A percentile compares a stretch with the other conserved stretches of the same genome.
Conservation (phyloP, 495 filamentous ascomycete species). For the Penicillium tannophilum region DNA sequence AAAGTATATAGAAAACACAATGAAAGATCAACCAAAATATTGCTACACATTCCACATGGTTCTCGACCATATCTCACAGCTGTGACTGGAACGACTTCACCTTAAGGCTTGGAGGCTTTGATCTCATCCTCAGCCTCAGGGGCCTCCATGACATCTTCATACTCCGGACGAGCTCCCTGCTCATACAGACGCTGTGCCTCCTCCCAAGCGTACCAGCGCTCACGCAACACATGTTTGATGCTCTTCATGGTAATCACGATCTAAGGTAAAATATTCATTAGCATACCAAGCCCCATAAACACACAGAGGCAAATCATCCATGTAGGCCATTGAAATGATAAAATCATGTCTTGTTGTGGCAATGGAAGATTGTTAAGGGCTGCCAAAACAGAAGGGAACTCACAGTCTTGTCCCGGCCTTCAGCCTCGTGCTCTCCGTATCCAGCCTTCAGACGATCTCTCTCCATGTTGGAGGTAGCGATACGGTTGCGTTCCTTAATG, state of each 20-base stretch:
- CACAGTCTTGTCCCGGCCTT: slow-evolving; percentile 62
- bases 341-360: background rate
- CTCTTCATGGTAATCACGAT: slow-evolving; percentile 69
- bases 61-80: background rate
- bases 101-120: slow-evolving; percentile 17
- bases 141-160: slow-evolving; percentile 13
- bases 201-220: slow-evolving; percentile 88
- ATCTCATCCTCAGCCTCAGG: slow-evolving; percentile 16
- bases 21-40: slow-evolving; percentile 10
- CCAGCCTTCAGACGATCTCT: slow-evolving; percentile 61
- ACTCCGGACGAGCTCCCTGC: slow-evolving; percentile 47
- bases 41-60: slow-evolving; percentile 11
- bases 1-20: slow-evolving; percentile 5
- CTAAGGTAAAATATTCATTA: slow-evolving; percentile 42
- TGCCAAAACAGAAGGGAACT: slow-evolving; percentile 25
- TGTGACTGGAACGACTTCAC: background rate
- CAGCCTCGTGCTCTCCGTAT: slow-evolving; percentile 67
- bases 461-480: slow-evolving; percentile 75
- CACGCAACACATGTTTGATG: slow-evolving; percentile 84
- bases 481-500: slow-evolving; percentile 85
- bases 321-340: background rate
- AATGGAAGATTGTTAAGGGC: background rate
- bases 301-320: background rate
- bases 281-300: background rate
- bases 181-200: slow-evolving; percentile 74